These are phyloP conservation scores for Phaffomyces antillensis DNA, from an alignment of 805 yeast genomes.

Conservation along the genomic window DNA sequence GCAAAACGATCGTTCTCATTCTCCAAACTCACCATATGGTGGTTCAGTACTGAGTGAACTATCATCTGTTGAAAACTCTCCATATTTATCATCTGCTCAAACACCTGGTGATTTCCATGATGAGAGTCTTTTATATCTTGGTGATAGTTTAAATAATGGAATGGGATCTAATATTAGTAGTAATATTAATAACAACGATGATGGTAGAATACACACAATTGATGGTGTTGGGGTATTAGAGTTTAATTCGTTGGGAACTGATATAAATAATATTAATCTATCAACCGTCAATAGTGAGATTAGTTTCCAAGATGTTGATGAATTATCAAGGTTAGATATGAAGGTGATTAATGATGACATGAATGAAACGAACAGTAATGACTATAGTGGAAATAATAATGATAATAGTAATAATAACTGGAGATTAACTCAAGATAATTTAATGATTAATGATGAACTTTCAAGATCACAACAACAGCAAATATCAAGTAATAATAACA, in stretches of 20 bases:
- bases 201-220: constrained; percentile 1
- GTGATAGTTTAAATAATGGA: neutral
- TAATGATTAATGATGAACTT: constrained; percentile 7
- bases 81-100: constrained; percentile 14
- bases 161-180: no score
- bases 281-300: constrained; percentile 5
- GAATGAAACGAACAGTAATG: neutral
- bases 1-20: constrained; percentile 4
- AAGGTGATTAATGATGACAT: neutral
- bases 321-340: neutral
- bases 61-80: constrained; percentile 21
- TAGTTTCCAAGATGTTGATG: constrained; percentile 5
- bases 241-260: constrained; percentile 1
- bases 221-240: constrained; percentile 2
- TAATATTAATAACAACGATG: neutral
- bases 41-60: constrained; percentile 16
- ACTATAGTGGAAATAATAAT: neutral
- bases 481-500: neutral
- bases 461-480: constrained; percentile 1
- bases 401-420: constrained; percentile 6
- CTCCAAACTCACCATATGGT: constrained; percentile 2
- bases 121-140: constrained; percentile 5
- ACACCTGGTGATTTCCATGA: constrained; percentile 16
- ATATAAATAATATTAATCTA: constrained; percentile 3
- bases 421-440: constrained; percentile 18